Percentiles rank a stretch among this genome's conserved stretches.
phyloP scores from a whole-genome alignment of 2,329 filamentous ascomycete species.

The Diaporthe eres region DNA sequence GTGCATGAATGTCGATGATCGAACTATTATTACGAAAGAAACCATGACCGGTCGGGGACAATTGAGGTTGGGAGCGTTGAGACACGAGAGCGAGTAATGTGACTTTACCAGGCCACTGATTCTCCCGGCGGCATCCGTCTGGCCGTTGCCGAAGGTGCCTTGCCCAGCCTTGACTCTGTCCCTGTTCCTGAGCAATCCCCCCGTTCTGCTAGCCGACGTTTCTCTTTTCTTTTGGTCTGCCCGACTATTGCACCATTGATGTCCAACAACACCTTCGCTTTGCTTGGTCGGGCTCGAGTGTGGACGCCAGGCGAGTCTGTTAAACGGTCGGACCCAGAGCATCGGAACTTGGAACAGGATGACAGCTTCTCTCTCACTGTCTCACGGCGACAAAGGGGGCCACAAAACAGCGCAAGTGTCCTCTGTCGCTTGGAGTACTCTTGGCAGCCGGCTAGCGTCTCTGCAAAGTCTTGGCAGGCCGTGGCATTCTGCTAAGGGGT shows the following conservation, averaged over 20 bases:
- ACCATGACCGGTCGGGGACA: slow-evolving; percentile 14
- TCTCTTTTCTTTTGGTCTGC: background rate
- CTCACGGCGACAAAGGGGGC: slow-evolving; percentile 1
- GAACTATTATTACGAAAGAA: slow-evolving; percentile 20
- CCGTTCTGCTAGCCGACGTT: background rate
- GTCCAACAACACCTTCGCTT: background rate
- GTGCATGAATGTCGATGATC: slow-evolving; percentile 18
- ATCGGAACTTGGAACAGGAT: slow-evolving; percentile 14
- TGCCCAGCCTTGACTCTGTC: background rate
- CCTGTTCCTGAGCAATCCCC: background rate
- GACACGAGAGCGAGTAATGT: slow-evolving; percentile 30
- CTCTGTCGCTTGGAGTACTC: slow-evolving; percentile 22
- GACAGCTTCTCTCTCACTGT: background rate
- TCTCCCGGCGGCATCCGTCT: slow-evolving; percentile 20
- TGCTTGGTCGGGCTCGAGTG: slow-evolving; percentile 10
- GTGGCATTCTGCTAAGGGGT: slow-evolving; percentile 31
- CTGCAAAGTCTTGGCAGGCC: slow-evolving; percentile 22
- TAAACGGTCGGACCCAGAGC: slow-evolving; percentile 24
- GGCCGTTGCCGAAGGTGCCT: slow-evolving; percentile 6
- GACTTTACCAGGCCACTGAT: slow-evolving; percentile 23
- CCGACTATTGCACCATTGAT: slow-evolving; percentile 9
- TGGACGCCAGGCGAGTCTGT: background rate
- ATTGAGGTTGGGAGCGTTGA: slow-evolving; percentile 18
- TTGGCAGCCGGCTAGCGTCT: slow-evolving; percentile 31
- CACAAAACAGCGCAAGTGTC: slow-evolving; percentile 28